A percentile compares a stretch with the other conserved stretches of the same genome.
These are phyloP conservation scores for Candida nitratophila DNA, from an alignment of 805 yeast species.

Conservation along the genomic window DNA sequence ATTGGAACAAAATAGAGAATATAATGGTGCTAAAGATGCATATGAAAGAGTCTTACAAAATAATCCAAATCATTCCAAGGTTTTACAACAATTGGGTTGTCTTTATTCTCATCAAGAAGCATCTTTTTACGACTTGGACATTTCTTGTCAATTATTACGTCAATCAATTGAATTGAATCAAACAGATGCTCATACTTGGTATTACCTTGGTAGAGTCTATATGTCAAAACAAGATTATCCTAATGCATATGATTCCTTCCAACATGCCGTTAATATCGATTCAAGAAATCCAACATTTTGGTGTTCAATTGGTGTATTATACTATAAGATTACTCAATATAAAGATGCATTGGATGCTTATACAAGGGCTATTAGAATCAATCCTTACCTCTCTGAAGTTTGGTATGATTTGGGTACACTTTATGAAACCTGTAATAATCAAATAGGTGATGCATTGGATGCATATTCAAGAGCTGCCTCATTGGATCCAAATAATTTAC, in stretches of 20 bases:
- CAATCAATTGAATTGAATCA: conserved; percentile 87
- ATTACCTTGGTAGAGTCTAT: conserved; percentile 91
- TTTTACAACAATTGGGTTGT: conserved; percentile 92
- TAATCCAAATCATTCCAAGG: conserved; percentile 93
- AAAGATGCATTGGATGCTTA: conserved; percentile 97
- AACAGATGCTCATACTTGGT: conserved; percentile 95
- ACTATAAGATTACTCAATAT: conserved; percentile 93
- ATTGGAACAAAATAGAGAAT: conserved; percentile 87
- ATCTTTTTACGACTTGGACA: conserved; percentile 71
- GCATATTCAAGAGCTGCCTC: conserved; percentile 96
- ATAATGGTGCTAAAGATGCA: conserved; percentile 88
- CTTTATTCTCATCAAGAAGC: conserved; percentile 72
- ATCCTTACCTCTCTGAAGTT: conserved; percentile 94
- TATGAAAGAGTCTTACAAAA: conserved; percentile 87
- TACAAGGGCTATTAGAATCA: conserved; percentile 90
- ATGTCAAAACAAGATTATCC: conserved; percentile 94
- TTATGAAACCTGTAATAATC: conserved; percentile 96
- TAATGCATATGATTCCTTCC: conserved; percentile 96
- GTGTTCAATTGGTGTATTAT: conserved; percentile 93
- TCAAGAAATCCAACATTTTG: conserved; percentile 97
- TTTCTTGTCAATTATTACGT: conserved; percentile 73
- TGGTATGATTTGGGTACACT: conserved; percentile 98
- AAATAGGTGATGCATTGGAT: conserved; percentile 88
- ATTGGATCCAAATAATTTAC: conserved; percentile 89
- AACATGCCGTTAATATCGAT: conserved; percentile 96